Percentiles rank a stretch among this genome's conserved stretches.
Conservation (phyloP, 2,329 filamentous ascomycete genomes). For the Cordyceps pruinosa region DNA sequence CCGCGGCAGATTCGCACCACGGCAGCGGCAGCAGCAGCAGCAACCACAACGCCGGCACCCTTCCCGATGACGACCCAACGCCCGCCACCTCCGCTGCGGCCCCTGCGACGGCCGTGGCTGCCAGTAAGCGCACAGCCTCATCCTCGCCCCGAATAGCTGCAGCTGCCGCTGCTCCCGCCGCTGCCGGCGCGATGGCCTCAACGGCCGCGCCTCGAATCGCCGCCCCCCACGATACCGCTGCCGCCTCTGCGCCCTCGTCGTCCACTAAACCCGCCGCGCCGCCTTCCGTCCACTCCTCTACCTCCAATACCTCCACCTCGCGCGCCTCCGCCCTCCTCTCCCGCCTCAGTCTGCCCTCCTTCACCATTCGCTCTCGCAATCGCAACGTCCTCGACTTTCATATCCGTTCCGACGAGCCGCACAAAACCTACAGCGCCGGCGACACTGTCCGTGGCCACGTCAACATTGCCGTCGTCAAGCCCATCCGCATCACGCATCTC, state of each 20-base stretch:
- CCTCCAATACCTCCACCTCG: slow-evolving; percentile 19
- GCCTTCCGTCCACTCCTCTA: slow-evolving; percentile 16
- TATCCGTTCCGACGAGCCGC: slow-evolving; percentile 68
- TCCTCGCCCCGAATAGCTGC: not conserved
- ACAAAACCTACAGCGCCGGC: slow-evolving; percentile 68
- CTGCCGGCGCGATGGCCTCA: not conserved
- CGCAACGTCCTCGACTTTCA: slow-evolving; percentile 73
- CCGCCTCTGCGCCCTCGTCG: slow-evolving; percentile 29
- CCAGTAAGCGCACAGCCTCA: not conserved
- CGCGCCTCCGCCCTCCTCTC: slow-evolving; percentile 39
- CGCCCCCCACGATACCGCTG: not conserved
- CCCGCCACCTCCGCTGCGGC: not conserved
- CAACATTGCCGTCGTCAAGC: slow-evolving; percentile 64
- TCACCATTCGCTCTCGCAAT: slow-evolving; percentile 43
- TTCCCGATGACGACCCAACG: not conserved
- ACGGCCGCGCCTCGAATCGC: slow-evolving; percentile 15
- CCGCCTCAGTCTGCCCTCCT: slow-evolving; percentile 42
- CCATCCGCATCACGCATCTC: slow-evolving; percentile 71
- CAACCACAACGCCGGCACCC: not conserved
- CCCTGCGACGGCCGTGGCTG: not conserved
- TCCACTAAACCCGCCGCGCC: slow-evolving; percentile 16
- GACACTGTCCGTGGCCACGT: slow-evolving; percentile 69
- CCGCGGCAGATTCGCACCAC: slow-evolving; percentile 4
- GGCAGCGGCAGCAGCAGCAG: slow-evolving; percentile 9
- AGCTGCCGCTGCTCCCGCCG: not conserved